Evolutionary conservation across 148 eudicot species (phyloP), one percentile per base, ranked within the genome.

Genomic region (Camellia lanceoleosa): DNA sequence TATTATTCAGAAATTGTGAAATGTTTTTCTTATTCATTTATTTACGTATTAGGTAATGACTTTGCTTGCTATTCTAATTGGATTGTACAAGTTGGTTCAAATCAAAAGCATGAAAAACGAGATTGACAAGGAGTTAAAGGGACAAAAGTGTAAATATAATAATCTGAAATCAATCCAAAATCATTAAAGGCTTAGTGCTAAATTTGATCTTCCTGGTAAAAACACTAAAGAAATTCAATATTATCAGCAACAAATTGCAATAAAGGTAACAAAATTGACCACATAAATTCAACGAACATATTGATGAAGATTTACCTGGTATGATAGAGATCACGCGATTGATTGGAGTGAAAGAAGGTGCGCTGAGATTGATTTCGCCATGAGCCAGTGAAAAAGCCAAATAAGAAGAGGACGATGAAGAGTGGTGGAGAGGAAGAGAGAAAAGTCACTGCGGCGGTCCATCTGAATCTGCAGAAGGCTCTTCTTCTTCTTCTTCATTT

Each of bases 251-350:
- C 38, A 30, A 30, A 30, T 30, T 30, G 38, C 38, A 30, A 30
- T 30, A 30, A 30, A 30, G 38, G 38, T 15, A 72, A 49, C 8
- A 13, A 41, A 52, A 30, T 72, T 51, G 4, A 20, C 75, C 3
- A 16, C 59, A 20, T 11, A 41, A 1, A 15, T 20, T 16, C 10
- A 47, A 11, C 19, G 30, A 15, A 72, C 14, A 16, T n/a, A n/a
- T 43, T 73, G 30, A 0, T 5, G 18, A 66, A 20, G 51, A 80
- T 62, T 64, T 72, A 92, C 98, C 99, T 93, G 75, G 89, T 85
- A 83, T 90, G 99, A 69, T 96, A 96, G 41, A 96, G 98, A 92
- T 93, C 95, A n/a, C n/a, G 81, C 81, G 91, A 85, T 96, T 93
- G 85, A 95, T 95, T 11, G 97, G 94, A 62, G 94, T 90, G 63